Conservation (phyloP, 371 early-diverging fungal genomes). For the Enteropsectra breve region DNA sequence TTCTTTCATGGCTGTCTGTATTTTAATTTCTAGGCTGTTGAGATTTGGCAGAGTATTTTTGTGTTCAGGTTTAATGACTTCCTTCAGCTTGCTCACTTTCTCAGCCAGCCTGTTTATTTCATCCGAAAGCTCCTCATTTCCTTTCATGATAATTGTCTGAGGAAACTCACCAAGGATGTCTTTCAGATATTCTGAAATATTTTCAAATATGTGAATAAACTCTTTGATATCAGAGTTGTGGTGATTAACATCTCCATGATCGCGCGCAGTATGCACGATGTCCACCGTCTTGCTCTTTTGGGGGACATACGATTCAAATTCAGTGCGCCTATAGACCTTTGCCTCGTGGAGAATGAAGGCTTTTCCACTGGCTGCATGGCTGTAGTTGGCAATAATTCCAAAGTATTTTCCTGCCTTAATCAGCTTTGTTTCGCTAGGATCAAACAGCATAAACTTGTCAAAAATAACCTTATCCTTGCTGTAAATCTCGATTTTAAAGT, state of each 20-base stretch:
- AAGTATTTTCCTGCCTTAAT: slow-evolving; percentile 55
- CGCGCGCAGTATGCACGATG: background rate
- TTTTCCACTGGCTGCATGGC: slow-evolving; percentile 36
- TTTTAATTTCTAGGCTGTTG: no score
- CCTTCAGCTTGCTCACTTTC: slow-evolving; percentile 34
- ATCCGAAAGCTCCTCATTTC: slow-evolving; percentile 35
- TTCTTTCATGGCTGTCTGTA: no score
- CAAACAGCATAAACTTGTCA: slow-evolving; percentile 52
- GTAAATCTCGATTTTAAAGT: slow-evolving; percentile 60
- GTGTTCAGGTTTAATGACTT: no score
- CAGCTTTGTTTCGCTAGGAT: background rate
- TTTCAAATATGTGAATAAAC: slow-evolving; percentile 50
- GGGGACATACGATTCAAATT: slow-evolving; percentile 48
- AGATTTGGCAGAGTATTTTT: no score
- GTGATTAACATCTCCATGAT: slow-evolving; percentile 13
- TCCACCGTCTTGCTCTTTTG: slow-evolving; percentile 28
- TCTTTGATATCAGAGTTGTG: slow-evolving; percentile 50
- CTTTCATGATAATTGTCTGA: slow-evolving; percentile 36
- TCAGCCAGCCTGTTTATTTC: slow-evolving; percentile 34
- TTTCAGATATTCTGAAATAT: slow-evolving; percentile 45
- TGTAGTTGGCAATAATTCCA: slow-evolving; percentile 55
- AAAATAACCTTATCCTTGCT: slow-evolving; percentile 51
- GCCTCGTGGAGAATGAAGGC: slow-evolving; percentile 47
- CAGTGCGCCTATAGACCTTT: slow-evolving; percentile 47
- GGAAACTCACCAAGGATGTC: slow-evolving; percentile 53